Conservation (phyloP, 371 early-diverging fungal genomes). For the Rhizomucor pusillus region DNA sequence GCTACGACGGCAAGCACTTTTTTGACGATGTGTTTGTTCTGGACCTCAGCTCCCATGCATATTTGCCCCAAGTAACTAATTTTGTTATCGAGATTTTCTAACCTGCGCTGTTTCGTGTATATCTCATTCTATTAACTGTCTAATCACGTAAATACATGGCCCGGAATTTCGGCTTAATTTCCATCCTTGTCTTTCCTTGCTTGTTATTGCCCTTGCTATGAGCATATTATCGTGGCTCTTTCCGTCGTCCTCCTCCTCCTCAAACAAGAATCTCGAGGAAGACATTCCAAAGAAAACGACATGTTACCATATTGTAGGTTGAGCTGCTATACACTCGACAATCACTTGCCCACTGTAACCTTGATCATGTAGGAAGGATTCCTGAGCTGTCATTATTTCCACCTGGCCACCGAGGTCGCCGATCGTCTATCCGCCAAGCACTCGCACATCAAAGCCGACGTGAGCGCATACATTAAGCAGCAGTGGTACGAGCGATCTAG, state of each 20-base stretch:
- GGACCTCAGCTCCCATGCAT: slow-evolving; percentile 75
- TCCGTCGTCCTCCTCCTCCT: neutral
- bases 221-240: slow-evolving; percentile 34
- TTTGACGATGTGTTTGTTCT: slow-evolving; percentile 79
- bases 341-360: neutral
- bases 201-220: slow-evolving; percentile 18
- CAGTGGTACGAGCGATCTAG: slow-evolving; percentile 42
- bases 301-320: slow-evolving; percentile 46
- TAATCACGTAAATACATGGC: too few species aligned
- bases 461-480: slow-evolving; percentile 39
- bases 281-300: slow-evolving; percentile 38
- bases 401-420: slow-evolving; percentile 39
- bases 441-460: slow-evolving; percentile 41
- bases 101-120: neutral
- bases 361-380: slow-evolving; percentile 45
- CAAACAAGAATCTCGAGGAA: slow-evolving; percentile 15
- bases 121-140: too few species aligned
- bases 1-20: slow-evolving; percentile 78
- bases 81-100: slow-evolving; percentile 37
- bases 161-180: too few species aligned
- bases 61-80: slow-evolving; percentile 65
- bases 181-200: neutral
- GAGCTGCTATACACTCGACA: neutral
- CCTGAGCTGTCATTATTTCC: slow-evolving; percentile 43
- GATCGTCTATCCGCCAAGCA: slow-evolving; percentile 32